Base-by-base conservation (phyloP, 2,329 filamentous ascomycete species). In the Orbilia oligospora region DNA sequence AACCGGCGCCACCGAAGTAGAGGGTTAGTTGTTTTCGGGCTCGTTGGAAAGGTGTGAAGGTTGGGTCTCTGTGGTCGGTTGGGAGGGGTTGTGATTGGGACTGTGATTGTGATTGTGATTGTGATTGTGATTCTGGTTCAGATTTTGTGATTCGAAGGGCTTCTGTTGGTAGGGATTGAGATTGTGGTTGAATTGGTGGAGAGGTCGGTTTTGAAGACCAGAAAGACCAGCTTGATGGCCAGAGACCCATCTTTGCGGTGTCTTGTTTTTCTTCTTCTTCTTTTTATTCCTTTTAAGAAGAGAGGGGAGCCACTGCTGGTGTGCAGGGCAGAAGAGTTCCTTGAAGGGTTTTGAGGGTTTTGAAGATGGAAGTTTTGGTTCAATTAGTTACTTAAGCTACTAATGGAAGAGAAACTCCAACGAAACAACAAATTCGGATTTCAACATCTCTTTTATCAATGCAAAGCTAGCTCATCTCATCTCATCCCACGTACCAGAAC, bases 1-100 rank as follows among this genome's bases (percentile, higher is more conserved):
- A 97, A 70, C 89, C 87, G 10, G 92, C 88, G 49, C 95, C 95
- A 78, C 91, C 90, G 81, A 91, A 87, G 84, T 96, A 91, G 76
- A 97, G 85, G 24, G 90, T 87, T 14, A 93, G 84, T 84, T 94
- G 91, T 68, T 88, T 88, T 63, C 88, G 83, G 48, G 87, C 88
- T 82, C 89, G 88, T 63, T 85, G 83, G 16, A 86, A 86, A 64
- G 80, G 66, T 41, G 81, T 72, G 44, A 80, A 51, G 10, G 63
- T 24, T 5, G 73, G 56, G 69, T 80, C 67, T 58, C 68, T 66
- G 63, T 71, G 64, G 65, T 63, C 58, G n/a, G 24, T 9, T 46
- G 22, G 20, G 27, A 41, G 41, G 33, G 27, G n/a, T 53, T 61
- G 44, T n/a, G n/a, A n/a, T n/a, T n/a, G n/a, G n/a, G n/a, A n/a